Evolutionary conservation across 108 stramenopile genomes (phyloP).

Genomic region (Nitzschia putrida): DNA sequence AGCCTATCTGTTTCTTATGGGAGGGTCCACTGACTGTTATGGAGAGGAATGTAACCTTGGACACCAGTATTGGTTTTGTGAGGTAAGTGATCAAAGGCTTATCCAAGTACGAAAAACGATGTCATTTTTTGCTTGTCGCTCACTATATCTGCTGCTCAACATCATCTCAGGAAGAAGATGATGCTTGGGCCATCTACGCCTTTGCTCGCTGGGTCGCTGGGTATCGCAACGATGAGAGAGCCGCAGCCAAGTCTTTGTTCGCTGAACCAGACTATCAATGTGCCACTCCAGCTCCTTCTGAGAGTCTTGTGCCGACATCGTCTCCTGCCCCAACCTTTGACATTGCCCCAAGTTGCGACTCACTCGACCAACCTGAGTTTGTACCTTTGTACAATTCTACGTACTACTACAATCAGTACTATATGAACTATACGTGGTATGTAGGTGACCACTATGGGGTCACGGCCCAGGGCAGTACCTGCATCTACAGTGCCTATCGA

Average conservation of each 20-base stretch:
- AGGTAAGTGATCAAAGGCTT: neutral
- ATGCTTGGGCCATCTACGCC: neutral
- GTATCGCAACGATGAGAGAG: neutral
- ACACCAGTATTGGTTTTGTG: neutral
- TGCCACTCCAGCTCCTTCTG: conserved; percentile 2
- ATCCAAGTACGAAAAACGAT: too few relatives aligned
- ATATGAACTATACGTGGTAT: conserved; percentile 1
- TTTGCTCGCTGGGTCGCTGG: conserved; percentile 6
- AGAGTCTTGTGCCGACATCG: neutral
- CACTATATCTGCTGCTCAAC: too few relatives aligned
- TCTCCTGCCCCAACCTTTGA: conserved; percentile 4
- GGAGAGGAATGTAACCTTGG: neutral
- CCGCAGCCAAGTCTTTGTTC: neutral
- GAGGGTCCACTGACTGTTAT: too few relatives aligned
- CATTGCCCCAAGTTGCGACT: neutral
- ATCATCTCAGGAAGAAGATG: neutral
- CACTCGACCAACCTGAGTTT: neutral
- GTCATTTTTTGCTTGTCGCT: too few relatives aligned
- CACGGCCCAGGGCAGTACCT: too few relatives aligned
- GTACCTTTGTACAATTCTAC: too few relatives aligned
- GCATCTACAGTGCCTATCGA: too few relatives aligned
- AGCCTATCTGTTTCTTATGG: too few relatives aligned
- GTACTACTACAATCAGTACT: too few relatives aligned
- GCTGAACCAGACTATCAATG: neutral
- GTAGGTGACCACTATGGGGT: too few relatives aligned